Percentiles rank a stretch among this genome's conserved stretches.
phyloP scores from a whole-genome alignment of 2,329 filamentous ascomycete species.

The Aspergillus calidoustus region DNA sequence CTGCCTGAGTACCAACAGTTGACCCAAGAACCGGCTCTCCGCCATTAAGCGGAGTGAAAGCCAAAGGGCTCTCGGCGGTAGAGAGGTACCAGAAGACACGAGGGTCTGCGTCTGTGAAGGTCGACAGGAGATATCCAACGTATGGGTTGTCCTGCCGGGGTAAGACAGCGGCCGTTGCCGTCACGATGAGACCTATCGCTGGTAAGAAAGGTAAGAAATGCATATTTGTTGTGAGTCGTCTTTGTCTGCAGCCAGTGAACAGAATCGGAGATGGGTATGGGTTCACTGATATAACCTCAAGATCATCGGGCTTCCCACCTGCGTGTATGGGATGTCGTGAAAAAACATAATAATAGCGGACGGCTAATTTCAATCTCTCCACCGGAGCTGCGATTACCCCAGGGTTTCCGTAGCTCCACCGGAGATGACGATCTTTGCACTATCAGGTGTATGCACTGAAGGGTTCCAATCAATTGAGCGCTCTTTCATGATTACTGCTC shows the following conservation, averaged over 20 bases:
- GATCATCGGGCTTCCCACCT: background rate
- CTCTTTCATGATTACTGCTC: background rate
- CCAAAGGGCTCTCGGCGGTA: background rate
- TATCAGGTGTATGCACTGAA: background rate
- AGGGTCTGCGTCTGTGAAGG: conserved; percentile 8
- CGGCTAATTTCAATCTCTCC: background rate
- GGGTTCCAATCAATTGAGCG: no score
- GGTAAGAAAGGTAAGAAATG: background rate
- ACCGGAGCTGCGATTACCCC: background rate
- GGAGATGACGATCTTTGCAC: background rate
- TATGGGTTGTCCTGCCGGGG: conserved; percentile 2
- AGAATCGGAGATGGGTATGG: background rate
- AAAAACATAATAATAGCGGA: background rate
- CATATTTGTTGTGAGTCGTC: background rate
- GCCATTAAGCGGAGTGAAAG: conserved; percentile 7
- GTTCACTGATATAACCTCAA: background rate
- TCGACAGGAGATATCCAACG: conserved; percentile 14
- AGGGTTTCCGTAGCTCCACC: background rate
- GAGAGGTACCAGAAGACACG: conserved; percentile 13
- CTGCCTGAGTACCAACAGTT: background rate
- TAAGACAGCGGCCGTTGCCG: background rate
- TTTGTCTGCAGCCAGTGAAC: background rate
- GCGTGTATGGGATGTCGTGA: background rate
- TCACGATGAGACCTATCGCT: background rate
- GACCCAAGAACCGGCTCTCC: background rate